Base-by-base conservation (phyloP, 352 stramenopile genomes). In the Vaucheria bursata region DNA sequence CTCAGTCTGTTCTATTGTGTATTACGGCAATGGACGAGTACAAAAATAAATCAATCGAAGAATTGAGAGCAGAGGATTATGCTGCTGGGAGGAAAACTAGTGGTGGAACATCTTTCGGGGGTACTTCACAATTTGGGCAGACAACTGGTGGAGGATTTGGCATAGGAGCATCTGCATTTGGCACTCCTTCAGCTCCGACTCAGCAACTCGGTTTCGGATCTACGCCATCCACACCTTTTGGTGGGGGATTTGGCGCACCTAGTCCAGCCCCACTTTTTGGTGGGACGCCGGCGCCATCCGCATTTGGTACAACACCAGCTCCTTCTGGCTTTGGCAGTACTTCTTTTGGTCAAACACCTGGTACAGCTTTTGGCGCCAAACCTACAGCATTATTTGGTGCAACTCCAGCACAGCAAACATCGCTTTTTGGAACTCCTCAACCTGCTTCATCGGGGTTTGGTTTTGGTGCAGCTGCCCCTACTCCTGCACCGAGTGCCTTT, bases 21-120 rank as follows among this genome's bases (percentile, higher is more conserved):
- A 80, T 80, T 37, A 80, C 75, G n/a, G 75, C 73, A 3, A 82
- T 80, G 73, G 7, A 81, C 35, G 73, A 59, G 12, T 80, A 80
- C 32, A 35, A 3, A 31, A 35, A 7, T 5, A 80, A 80, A 31
- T 78, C 33, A 36, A 81, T 80, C 29, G 75, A 80, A 50, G 75
- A 80, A 36, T 38, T 80, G 31, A 38, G 75, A 25, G 18, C 45
- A 33, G 75, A 80, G 39, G 75, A 80, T 37, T 80, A 80, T 32
- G 34, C 38, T 35, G 34, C 34, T 18, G 70, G 70, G 34, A 74
- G 52, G 5, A 75, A 75, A 29, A 75, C 53, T 25, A 59, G 45
- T 25, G 53, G 53, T 34, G 8, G 2, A 7, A 34, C 31, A 7
- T 7, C 53, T 8, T 68, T 68, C 37, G 53, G 53, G 6, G 53